These are phyloP conservation scores for Fragaria ananassa DNA, from an alignment of 306 rosid genomes.

Conservation along the genomic window DNA sequence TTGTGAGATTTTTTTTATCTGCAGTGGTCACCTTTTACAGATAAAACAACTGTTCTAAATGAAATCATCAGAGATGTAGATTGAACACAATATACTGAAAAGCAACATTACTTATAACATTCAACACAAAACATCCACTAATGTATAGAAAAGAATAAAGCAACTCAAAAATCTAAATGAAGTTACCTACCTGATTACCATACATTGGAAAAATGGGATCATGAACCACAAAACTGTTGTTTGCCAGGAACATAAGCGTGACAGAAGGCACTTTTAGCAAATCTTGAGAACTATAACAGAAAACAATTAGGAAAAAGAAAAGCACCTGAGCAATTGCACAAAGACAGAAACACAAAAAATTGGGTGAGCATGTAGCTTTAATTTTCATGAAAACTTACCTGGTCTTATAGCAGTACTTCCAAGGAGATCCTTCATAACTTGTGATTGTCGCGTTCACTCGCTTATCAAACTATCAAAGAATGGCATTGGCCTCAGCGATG, in stretches of 20 bases:
- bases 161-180: not conserved
- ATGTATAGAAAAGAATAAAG: not conserved
- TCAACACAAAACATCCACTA: not conserved
- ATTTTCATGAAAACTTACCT: constrained; percentile 42
- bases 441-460: constrained; percentile 63
- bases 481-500: constrained; percentile 26
- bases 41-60: not conserved
- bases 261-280: constrained; percentile 65
- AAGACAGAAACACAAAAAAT: not conserved
- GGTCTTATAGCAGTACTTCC: constrained; percentile 81
- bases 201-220: constrained; percentile 50
- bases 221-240: constrained; percentile 74
- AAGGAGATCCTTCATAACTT: constrained; percentile 53
- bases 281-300: constrained; percentile 50
- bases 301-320: not conserved
- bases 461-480: constrained; percentile 57
- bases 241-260: constrained; percentile 58
- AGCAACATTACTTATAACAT: not conserved
- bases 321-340: constrained; percentile 5
- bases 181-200: constrained; percentile 51
- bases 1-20: constrained; percentile 7
- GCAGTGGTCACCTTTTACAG: not conserved
- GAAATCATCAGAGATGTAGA: not conserved
- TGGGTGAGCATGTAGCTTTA: not conserved
- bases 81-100: not conserved